These are phyloP conservation scores for Beauveria brongniartii DNA, from an alignment of 2,329 filamentous ascomycete species.

Conservation along the genomic window DNA sequence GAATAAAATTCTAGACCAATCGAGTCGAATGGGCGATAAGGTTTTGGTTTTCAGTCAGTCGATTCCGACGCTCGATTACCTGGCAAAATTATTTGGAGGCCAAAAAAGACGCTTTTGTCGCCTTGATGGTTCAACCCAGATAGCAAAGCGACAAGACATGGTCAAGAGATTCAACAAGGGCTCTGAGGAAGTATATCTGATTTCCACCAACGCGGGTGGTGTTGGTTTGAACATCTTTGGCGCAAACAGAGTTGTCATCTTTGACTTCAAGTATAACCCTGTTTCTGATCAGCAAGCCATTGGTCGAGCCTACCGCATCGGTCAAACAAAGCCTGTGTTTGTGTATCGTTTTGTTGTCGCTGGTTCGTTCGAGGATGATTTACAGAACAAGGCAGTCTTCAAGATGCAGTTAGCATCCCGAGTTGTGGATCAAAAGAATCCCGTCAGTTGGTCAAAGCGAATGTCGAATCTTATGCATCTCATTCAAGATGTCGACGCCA, in stretches of 20 bases:
- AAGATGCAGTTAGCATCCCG: conserved; percentile 73
- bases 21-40: conserved; percentile 57
- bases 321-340: conserved; percentile 70
- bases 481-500: conserved; percentile 42
- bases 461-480: conserved; percentile 49
- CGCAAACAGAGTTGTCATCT: conserved; percentile 79
- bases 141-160: conserved; percentile 49
- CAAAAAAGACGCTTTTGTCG: conserved; percentile 43
- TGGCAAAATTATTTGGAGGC: conserved; percentile 47
- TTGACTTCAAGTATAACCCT: conserved; percentile 78
- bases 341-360: conserved; percentile 76
- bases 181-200: conserved; percentile 57
- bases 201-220: conserved; percentile 77
- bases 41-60: conserved; percentile 75
- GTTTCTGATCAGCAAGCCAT: conserved; percentile 79
- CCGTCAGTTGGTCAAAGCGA: conserved; percentile 55
- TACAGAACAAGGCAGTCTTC: conserved; percentile 70
- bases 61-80: conserved; percentile 59
- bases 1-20: conserved; percentile 60
- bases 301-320: conserved; percentile 77
- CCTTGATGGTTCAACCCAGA: conserved; percentile 59
- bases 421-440: conserved; percentile 78
- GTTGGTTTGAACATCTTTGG: conserved; percentile 76
- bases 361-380: conserved; percentile 69
- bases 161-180: conserved; percentile 62